A percentile compares a stretch with the other conserved stretches of the same genome.
Evolutionary conservation across 352 stramenopile genomes (phyloP).

Genomic region (Globisporangium recalcitrans): DNA sequence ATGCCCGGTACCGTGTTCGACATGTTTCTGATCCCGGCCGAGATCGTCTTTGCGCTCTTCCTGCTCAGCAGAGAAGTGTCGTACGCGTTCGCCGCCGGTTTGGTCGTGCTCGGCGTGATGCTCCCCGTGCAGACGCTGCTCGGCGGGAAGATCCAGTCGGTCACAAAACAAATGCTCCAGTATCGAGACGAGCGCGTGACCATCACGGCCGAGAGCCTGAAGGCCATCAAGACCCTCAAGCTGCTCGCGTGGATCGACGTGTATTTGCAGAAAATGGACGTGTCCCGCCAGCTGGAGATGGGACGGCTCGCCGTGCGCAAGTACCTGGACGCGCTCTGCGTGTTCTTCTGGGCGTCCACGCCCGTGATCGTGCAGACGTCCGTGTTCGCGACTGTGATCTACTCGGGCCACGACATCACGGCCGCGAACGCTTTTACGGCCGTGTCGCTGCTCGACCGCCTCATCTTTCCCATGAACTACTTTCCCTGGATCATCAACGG

Average conservation of each 20-base stretch:
- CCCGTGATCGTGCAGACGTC: constrained; percentile 83
- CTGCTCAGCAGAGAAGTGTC: constrained; percentile 75
- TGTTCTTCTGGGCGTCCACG: constrained; percentile 89
- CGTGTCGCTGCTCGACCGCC: constrained; percentile 79
- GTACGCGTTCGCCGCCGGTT: constrained; percentile 77
- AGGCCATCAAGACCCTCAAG: constrained; percentile 77
- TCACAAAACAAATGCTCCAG: constrained; percentile 65
- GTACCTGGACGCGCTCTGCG: constrained; percentile 86
- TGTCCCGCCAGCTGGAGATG: constrained; percentile 60
- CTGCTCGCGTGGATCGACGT: constrained; percentile 58
- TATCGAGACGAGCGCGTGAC: constrained; percentile 81
- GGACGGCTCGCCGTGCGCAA: constrained; percentile 67
- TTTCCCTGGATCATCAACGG: constrained; percentile 91
- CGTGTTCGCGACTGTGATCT: constrained; percentile 76
- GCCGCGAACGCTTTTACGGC: constrained; percentile 81
- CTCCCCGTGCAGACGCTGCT: constrained; percentile 80
- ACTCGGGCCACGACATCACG: constrained; percentile 61
- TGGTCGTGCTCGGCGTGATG: constrained; percentile 76
- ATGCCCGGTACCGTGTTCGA: constrained; percentile 77
- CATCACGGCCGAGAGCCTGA: constrained; percentile 57
- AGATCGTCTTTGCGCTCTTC: constrained; percentile 71
- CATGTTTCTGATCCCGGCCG: constrained; percentile 65
- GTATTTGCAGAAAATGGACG: constrained; percentile 44
- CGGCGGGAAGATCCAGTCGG: constrained; percentile 67
- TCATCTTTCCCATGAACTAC: constrained; percentile 91